Evolutionary conservation across 1,284 basidiomycete species (phyloP).

Genomic region (Filobasidium uniguttulatum): DNA sequence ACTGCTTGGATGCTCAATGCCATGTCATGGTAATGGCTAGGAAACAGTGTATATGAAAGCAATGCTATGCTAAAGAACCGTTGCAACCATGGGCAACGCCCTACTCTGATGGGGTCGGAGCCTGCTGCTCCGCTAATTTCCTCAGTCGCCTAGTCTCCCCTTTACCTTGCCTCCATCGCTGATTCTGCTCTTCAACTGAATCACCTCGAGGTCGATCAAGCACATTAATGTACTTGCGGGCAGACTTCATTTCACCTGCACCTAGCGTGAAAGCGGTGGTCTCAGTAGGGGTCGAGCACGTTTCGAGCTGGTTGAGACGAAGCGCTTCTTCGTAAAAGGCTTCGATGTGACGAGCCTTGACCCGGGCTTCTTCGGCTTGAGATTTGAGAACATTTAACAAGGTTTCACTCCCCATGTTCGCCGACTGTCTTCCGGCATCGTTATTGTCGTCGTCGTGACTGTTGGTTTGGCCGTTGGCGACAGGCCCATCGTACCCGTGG

Average conservation of each 20-base stretch:
- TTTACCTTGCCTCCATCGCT: constrained; percentile 53
- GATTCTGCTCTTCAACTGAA: constrained; percentile 57
- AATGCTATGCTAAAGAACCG: too few relatives aligned
- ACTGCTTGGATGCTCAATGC: too few relatives aligned
- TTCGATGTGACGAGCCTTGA: constrained; percentile 49
- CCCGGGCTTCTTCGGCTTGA: constrained; percentile 29
- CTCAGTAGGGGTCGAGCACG: constrained; percentile 14
- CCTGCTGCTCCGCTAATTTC: not conserved
- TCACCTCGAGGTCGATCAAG: constrained; percentile 53
- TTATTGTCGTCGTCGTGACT: constrained; percentile 7
- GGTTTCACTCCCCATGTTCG: constrained; percentile 22
- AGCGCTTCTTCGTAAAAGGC: constrained; percentile 22
- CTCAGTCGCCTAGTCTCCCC: constrained; percentile 13
- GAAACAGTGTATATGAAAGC: too few relatives aligned
- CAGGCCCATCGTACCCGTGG: constrained; percentile 39
- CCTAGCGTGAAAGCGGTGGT: constrained; percentile 52
- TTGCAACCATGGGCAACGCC: too few relatives aligned
- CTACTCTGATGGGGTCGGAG: too few relatives aligned
- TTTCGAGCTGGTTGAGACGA: not conserved
- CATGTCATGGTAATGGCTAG: too few relatives aligned
- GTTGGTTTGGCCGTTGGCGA: constrained; percentile 9
- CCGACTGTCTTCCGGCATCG: constrained; percentile 12
- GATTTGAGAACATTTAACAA: constrained; percentile 26
- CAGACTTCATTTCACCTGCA: constrained; percentile 52
- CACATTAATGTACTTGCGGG: constrained; percentile 52